These are phyloP conservation scores for Pseudogymnoascus verrucosus DNA, from an alignment of 2,329 filamentous ascomycete species.

Conservation along the genomic window DNA sequence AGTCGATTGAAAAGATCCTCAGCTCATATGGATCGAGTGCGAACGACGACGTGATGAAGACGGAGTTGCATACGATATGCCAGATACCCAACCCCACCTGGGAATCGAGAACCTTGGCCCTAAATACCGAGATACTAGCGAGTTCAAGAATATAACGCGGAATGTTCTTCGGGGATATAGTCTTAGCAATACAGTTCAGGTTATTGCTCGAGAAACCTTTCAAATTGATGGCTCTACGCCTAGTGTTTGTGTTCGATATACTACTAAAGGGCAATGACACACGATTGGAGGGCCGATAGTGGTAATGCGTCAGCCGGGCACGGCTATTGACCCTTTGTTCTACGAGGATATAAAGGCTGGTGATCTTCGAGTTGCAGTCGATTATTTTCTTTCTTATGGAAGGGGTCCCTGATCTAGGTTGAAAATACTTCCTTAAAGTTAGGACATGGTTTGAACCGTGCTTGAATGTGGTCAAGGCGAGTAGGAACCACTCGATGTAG, in stretches of 20 bases:
- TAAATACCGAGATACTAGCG: background rate
- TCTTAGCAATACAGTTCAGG: background rate
- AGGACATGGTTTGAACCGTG: background rate
- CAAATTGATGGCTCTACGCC: background rate
- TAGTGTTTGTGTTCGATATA: background rate
- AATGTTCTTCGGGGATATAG: background rate
- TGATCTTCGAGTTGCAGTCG: conserved; percentile 10
- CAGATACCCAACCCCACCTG: background rate
- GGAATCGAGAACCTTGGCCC: background rate
- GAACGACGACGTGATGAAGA: background rate
- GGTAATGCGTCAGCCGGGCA: background rate
- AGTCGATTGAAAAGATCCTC: background rate
- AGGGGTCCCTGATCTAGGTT: background rate
- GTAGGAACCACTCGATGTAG: background rate
- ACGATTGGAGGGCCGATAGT: background rate
- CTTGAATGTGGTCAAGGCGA: background rate
- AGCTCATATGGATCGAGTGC: background rate
- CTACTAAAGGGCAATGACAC: background rate
- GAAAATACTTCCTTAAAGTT: background rate
- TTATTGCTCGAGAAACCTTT: background rate
- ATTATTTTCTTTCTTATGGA: background rate
- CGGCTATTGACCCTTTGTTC: background rate
- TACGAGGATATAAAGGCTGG: conserved; percentile 7
- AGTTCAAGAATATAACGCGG: background rate
- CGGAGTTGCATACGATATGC: background rate